Conservation (phyloP, 371 early-diverging fungal genomes). For the Syncephalastrum sp. region DNA sequence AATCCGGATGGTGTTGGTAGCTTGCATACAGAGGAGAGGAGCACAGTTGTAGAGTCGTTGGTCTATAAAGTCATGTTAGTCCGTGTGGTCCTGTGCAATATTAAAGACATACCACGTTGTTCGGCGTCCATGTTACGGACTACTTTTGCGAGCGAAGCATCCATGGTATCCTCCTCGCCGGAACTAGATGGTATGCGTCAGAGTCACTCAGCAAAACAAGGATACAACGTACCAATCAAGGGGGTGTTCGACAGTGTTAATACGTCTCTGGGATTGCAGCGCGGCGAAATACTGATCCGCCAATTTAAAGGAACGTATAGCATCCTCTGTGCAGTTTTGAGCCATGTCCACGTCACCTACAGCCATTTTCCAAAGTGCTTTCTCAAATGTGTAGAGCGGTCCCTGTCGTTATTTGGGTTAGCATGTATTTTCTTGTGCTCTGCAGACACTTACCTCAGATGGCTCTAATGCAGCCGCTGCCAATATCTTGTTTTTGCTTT, state of each 20-base stretch:
- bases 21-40: slow-evolving; percentile 15
- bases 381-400: slow-evolving; percentile 17
- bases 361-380: slow-evolving; percentile 30
- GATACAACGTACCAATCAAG: slow-evolving; percentile 24
- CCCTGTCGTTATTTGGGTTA: slow-evolving; percentile 8
- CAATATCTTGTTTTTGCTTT: slow-evolving; percentile 35
- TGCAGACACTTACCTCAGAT: slow-evolving; percentile 1
- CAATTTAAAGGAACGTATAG: slow-evolving; percentile 41
- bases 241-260: slow-evolving; percentile 46
- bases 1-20: slow-evolving; percentile 17
- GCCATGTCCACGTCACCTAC: slow-evolving; percentile 47
- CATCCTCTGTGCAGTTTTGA: slow-evolving; percentile 31
- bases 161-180: too few relatives aligned
- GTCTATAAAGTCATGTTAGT: too few relatives aligned
- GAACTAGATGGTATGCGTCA: too few relatives aligned
- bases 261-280: slow-evolving; percentile 45
- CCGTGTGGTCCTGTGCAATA: background rate
- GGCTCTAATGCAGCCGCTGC: slow-evolving; percentile 20
- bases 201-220: background rate
- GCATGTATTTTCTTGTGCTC: background rate
- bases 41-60: too few relatives aligned
- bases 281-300: slow-evolving; percentile 44
- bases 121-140: slow-evolving; percentile 2
- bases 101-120: background rate
- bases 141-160: too few relatives aligned